Evolutionary conservation across 257 asterid genomes (phyloP).

Genomic region (Voacanga thouarsii): DNA sequence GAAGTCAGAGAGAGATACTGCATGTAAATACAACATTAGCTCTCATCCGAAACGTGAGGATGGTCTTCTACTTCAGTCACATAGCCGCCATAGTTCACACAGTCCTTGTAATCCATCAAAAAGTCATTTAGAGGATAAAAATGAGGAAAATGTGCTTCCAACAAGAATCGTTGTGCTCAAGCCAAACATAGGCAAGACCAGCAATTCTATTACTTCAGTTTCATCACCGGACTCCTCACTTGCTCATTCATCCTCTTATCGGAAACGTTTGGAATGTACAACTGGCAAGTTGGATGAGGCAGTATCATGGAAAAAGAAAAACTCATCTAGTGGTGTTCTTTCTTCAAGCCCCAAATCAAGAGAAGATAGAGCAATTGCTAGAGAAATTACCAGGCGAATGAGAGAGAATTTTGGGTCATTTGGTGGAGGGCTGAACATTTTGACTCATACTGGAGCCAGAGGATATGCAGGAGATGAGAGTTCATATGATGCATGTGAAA

Average conservation of each 20-base stretch:
- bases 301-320: constrained; percentile 31
- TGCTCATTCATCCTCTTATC: constrained; percentile 26
- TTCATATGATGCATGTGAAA: constrained; percentile 61
- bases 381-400: constrained; percentile 59
- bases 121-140: constrained; percentile 35
- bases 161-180: constrained; percentile 81
- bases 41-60: constrained; percentile 59
- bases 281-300: constrained; percentile 33
- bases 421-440: constrained; percentile 34
- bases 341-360: constrained; percentile 37
- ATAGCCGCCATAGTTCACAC: constrained; percentile 34
- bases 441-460: constrained; percentile 35
- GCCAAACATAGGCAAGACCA: constrained; percentile 58
- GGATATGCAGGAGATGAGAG: constrained; percentile 96
- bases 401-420: constrained; percentile 37
- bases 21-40: constrained; percentile 25
- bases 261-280: constrained; percentile 36
- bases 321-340: constrained; percentile 33
- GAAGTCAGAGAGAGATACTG: constrained; percentile 42
- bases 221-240: constrained; percentile 37
- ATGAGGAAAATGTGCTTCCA: constrained; percentile 40
- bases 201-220: constrained; percentile 32
- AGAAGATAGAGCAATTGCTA: constrained; percentile 66
- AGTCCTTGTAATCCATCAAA: constrained; percentile 36
- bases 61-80: constrained; percentile 65